These are phyloP conservation scores for Rhodotorula glutinis DNA, from an alignment of 1,284 basidiomycete species.

Conservation along the genomic window DNA sequence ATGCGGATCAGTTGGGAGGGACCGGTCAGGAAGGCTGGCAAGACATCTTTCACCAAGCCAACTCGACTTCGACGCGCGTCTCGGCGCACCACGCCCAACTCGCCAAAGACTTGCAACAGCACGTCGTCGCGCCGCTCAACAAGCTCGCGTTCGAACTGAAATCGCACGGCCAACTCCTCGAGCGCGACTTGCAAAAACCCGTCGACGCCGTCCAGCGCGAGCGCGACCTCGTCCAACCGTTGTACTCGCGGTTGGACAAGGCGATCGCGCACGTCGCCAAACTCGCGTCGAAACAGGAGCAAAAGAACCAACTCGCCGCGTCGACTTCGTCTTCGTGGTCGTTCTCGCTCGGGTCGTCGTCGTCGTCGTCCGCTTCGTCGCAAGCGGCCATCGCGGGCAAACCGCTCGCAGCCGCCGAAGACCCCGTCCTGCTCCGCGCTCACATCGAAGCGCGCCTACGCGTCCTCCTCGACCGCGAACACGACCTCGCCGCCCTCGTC, in stretches of 20 bases:
- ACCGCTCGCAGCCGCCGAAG: slow-evolving; percentile 14
- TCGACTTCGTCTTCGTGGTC: background rate
- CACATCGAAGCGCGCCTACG: slow-evolving; percentile 27
- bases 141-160: slow-evolving; percentile 31
- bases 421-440: slow-evolving; percentile 34
- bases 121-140: slow-evolving; percentile 35
- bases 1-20: slow-evolving; percentile 7
- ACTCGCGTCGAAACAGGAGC: background rate
- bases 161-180: slow-evolving; percentile 25
- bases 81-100: slow-evolving; percentile 23
- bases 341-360: background rate
- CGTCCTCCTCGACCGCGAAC: slow-evolving; percentile 31
- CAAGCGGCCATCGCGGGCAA: background rate
- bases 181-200: slow-evolving; percentile 28
- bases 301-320: background rate
- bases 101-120: slow-evolving; percentile 18
- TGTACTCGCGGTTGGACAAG: background rate
- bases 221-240: slow-evolving; percentile 10
- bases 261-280: background rate
- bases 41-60: slow-evolving; percentile 24
- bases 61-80: slow-evolving; percentile 17
- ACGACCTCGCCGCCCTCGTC: slow-evolving; percentile 30
- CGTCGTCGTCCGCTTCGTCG: background rate
- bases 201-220: slow-evolving; percentile 29
- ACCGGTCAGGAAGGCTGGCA: slow-evolving; percentile 27